Evolutionary conservation across 352 stramenopile genomes (phyloP), one percentile per base, ranked within the genome.

Genomic region (Pythium apleroticum): DNA sequence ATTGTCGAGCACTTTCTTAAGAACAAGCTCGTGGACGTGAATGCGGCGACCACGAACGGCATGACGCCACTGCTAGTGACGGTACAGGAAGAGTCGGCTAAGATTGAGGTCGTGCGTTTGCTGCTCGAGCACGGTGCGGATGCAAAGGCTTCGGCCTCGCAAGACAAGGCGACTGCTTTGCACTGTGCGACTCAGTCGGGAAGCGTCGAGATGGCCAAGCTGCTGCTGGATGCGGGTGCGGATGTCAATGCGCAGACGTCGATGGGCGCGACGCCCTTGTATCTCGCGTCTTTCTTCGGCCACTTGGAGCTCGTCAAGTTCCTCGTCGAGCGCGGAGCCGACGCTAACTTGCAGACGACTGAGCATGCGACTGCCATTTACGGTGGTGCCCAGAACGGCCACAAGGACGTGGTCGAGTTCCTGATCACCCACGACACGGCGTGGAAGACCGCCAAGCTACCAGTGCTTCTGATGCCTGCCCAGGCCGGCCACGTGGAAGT

Each of bases 11-110:
- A 68, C 46, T 24, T 74, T 27, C 62, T 74, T 1, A 22, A 22
- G 35, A 49, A 67, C 46, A 57, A 66, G 27, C 52, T 66, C 35
- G 45, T 69, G 33, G 67, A 69, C 30, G 67, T 73, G 56, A 66
- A 73, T 30, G 52, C 52, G 1, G 27, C 41, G 31, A 73, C 67
- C 0, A 49, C 52, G 17, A 64, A 54, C n/a, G 61, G 67, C 50
- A 60, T 73, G 49, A 69, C 67, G 56, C 67, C 67, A 24, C 52
- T 73, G 67, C 60, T 69, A 15, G 61, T 62, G 57, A 45, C 67
- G 15, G 15, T 69, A 5, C 67, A 73, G 46, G 60, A 66, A 48
- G 57, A 60, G 3, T 53, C 30, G 5, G 52, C 68, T 22, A 39
- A 46, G 9, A 20, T 62, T 20, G 57, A 70, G 27, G 31, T 68